These are phyloP conservation scores for Cutaneotrichosporon cutaneum DNA, from an alignment of 1,284 basidiomycete species.

Conservation along the genomic window DNA sequence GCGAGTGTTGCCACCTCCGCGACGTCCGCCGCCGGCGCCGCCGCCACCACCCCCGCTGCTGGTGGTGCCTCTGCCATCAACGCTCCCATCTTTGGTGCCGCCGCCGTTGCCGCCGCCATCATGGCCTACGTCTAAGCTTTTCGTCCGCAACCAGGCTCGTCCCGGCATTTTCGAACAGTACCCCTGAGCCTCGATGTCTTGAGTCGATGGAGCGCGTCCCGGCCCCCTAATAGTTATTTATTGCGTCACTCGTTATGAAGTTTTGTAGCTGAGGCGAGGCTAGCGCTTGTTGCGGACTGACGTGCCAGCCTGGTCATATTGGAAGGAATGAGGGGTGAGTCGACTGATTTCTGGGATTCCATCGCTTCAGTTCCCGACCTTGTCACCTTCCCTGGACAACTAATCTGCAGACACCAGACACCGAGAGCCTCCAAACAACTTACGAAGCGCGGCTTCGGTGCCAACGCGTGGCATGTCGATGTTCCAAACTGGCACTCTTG, in stretches of 20 bases:
- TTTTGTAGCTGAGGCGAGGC: not conserved
- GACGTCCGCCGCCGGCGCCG: not conserved
- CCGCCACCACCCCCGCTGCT: not conserved
- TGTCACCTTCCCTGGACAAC: not conserved
- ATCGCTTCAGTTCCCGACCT: not conserved
- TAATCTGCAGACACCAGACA: not conserved
- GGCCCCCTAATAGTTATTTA: conserved; percentile 9
- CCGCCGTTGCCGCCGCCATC: conserved; percentile 9
- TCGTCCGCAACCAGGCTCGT: not conserved
- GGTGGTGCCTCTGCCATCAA: conserved; percentile 9
- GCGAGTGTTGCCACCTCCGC: not conserved
- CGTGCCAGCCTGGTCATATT: not conserved
- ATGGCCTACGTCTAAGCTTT: conserved; percentile 17
- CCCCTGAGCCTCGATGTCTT: not conserved
- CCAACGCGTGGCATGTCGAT: not conserved
- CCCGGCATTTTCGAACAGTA: not conserved
- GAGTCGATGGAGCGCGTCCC: not conserved
- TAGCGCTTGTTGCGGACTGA: not conserved
- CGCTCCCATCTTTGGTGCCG: conserved; percentile 14
- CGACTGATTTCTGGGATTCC: not conserved
- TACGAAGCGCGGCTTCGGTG: not conserved
- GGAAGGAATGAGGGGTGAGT: not conserved
- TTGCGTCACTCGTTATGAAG: conserved; percentile 9
- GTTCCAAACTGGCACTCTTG: not conserved
- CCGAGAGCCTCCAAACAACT: not conserved